Base-by-base conservation (phyloP, 148 eudicot genomes). In the Vaccinium vitisidaea region DNA sequence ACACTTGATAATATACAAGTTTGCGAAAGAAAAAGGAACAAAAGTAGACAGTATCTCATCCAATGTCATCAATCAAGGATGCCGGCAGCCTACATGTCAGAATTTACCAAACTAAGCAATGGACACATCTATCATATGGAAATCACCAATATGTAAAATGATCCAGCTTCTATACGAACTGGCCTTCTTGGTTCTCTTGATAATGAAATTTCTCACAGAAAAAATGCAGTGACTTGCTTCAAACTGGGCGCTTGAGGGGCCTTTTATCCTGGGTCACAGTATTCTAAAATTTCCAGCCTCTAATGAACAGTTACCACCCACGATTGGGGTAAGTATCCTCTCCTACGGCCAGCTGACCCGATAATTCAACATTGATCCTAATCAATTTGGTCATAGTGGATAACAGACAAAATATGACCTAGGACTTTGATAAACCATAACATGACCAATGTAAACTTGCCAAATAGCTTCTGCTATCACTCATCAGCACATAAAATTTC, bases 61-160 rank as follows among this genome's bases (percentile, higher is more conserved):
- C 70, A 49, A 16, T 43, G 19, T 32, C 82, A 56, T 80, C 69
- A 39, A 58, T 18, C 69, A 56, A 79, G 65, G 70, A 56, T 80
- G 70, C 10, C 6, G 19, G 43, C 69, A 55, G 82, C 19, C 67
- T 55, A 30, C 48, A 53, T 56, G 10, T 25, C 8, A 49, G 48
- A 79, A 30, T 13, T 13, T 12, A 15, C 15, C 2, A 4, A 54
- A 79, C 55, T 43, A 43, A 43, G 46, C 46, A 43, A 7, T 54
- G 23, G 67, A 49, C 10, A 54, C 46, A 54, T 54, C 30, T 27
- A 6, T 27, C 12, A 15, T 19, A 12, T 19, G 82, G 43, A 14
- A 80, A 7, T 55, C 50, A 56, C 82, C 19, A 25, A 8, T 0
- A 53, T 54, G 30, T 6, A 54, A 54, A 79, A 53, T 30, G 14